Evolutionary conservation across 345 rosid genomes (phyloP).

Genomic region (Ricinus communis): DNA sequence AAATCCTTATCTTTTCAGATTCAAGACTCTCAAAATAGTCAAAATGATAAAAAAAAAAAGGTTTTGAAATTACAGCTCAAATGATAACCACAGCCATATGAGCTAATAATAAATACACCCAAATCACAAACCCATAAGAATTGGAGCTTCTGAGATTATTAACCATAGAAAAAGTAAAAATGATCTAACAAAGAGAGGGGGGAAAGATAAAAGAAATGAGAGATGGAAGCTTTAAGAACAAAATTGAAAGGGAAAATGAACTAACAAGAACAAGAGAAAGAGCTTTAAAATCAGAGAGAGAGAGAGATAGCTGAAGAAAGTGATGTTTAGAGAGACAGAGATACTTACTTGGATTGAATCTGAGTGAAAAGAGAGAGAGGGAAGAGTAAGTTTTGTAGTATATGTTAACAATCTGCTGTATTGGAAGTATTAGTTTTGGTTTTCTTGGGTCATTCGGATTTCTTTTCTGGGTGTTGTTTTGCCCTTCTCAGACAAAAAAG

Average conservation of each 20-base stretch:
- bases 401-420: not conserved
- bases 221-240: not conserved
- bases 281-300: no score
- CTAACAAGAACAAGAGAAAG: not conserved
- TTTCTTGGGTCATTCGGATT: slow-evolving; percentile 4
- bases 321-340: slow-evolving; percentile 17
- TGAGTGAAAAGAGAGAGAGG: slow-evolving; percentile 25
- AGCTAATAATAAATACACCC: not conserved
- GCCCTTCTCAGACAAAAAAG: slow-evolving; percentile 32
- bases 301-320: slow-evolving; percentile 21
- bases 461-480: slow-evolving; percentile 6
- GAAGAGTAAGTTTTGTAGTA: not conserved
- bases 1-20: slow-evolving; percentile 8
- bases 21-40: not conserved
- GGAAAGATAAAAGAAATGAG: slow-evolving; percentile 1
- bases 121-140: slow-evolving; percentile 1
- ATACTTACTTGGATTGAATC: slow-evolving; percentile 45
- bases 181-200: slow-evolving; percentile 24
- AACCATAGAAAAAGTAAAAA: slow-evolving; percentile 1
- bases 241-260: slow-evolving; percentile 2
- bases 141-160: slow-evolving; percentile 6
- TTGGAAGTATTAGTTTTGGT: slow-evolving; percentile 14
- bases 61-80: not conserved
- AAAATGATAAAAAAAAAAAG: not conserved
- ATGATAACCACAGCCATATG: not conserved